Conservation (phyloP, 768 basidiomycete species). For the Podaxis sp. region DNA sequence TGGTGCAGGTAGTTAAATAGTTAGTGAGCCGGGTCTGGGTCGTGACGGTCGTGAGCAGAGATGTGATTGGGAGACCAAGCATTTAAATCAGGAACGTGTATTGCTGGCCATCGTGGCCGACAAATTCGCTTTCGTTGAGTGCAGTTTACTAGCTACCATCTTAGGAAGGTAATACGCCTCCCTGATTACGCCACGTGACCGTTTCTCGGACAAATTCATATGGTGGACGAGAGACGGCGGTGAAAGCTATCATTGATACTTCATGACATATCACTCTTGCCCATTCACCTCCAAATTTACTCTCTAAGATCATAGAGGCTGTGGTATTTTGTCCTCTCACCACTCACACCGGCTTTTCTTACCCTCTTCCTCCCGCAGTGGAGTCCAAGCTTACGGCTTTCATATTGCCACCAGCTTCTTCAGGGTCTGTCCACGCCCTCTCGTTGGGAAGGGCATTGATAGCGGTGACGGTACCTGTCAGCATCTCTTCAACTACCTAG, state of each 20-base stretch:
- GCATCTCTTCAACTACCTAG: not conserved
- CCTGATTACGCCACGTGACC: conserved; percentile 1
- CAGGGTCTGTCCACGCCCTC: conserved; percentile 5
- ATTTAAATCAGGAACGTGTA: not conserved
- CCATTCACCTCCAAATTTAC: not conserved
- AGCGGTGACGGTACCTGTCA: not conserved
- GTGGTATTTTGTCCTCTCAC: not conserved
- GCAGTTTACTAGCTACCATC: not conserved
- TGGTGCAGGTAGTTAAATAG: not conserved
- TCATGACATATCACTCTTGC: conserved; percentile 6
- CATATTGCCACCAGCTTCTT: conserved; percentile 1
- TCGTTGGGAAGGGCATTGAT: not conserved
- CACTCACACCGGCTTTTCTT: not conserved
- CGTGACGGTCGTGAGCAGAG: not conserved
- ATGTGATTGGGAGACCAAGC: not conserved
- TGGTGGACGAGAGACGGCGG: not conserved
- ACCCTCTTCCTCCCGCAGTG: not conserved
- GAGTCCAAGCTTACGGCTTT: conserved; percentile 5
- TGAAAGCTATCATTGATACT: not conserved
- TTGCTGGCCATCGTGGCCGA: not conserved
- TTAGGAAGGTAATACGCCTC: conserved; percentile 2
- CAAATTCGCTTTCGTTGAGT: not conserved
- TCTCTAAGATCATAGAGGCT: not conserved
- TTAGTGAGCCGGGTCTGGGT: not conserved
- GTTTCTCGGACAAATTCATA: not conserved